Base-by-base conservation (phyloP, 371 early-diverging fungal genomes). In the Thermomucor indicae-seudaticae region DNA sequence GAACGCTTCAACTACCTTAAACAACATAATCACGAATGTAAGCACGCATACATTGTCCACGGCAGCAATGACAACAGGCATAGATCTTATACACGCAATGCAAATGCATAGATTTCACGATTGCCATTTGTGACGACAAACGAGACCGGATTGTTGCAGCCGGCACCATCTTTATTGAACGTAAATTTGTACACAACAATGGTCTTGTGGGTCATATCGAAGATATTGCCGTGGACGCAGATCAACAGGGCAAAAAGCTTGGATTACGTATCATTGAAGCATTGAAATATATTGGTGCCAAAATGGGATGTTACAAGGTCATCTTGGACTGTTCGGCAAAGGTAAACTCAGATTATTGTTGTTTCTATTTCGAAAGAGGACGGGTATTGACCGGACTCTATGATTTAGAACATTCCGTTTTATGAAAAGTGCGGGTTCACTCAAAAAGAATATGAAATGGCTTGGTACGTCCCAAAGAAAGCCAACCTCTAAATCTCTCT, bases 101-200 rank as follows among this genome's bases (percentile, higher is more conserved):
- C 25, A 7, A 38, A 12, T 46, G 30, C 10, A 8, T 52, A 75
- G 75, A 90, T 65, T 88, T 80, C 54, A 82, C 87, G 20, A 77
- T 91, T 40, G 93, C 95, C 11, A 91, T 96, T 45, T 86, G 87
- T 43, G 91, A 95, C 41, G 80, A 83, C 19, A 60, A 68, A 0
- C 67, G 62, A 19, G 59, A 80, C 25, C 55, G 66, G 24, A 83
- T 98, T 31, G 91, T 93, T 25, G 98, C 92, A 3, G 86, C 91
- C n/a, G 99, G 98, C 28, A 95, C 97, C 12, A 71, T 99, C 44
- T 64, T 99, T 27, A 84, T 95, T 25, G 99, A 99, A 68, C 87
- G 91, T 54, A 99, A 99, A 78, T 96, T 98, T 60, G 82, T 97
- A 24, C 88, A 91, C 49, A 71, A 78, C 52, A 88, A 88, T 56